Base-by-base conservation (phyloP, 1,284 basidiomycete species). In the Phellopilus nigrolimitatus region DNA sequence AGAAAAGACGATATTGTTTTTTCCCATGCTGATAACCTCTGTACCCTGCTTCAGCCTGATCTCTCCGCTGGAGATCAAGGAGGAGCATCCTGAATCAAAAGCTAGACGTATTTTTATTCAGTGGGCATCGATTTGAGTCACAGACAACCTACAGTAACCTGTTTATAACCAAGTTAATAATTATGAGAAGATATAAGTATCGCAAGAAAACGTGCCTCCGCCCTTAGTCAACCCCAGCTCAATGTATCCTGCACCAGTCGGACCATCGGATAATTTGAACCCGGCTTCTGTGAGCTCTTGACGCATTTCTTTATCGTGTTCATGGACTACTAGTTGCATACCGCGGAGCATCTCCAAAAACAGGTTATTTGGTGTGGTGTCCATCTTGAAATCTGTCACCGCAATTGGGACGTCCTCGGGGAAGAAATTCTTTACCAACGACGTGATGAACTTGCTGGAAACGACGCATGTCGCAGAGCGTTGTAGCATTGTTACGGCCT, bases 301-400 rank as follows among this genome's bases (percentile, higher is more conserved):
- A 27, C 70, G 64, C 51, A 70, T 61, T 24, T 67, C 64, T 45
- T 61, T 61, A 38, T 71, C 68, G 17, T 57, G 51, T 25, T 62
- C 51, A 51, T 67, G 65, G 2, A 59, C 59, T 12, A 60, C 61
- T 47, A 61, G 66, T 50, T 68, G 53, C 47, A 71, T 59, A 46
- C 66, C 60, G 55, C 64, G 68, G 47, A 68, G 53, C 2, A n/a
- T 15, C 13, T 50, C 39, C 8, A 50, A 17, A 7, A 31, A 8
- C 9, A 74, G 58, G 1, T 61, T 60, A 25, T 72, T 51, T 1
- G 78, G 76, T 15, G 66, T 62, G 5, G 70, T 62, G 10, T 62
- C 61, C 39, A 66, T 62, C 55, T 68, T 68, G 47, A 80, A 66
- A 61, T 82, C 78, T 22, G 71, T 66, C 3, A 72, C 61, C 4